Conservation (phyloP, 495 filamentous ascomycete genomes). For the Xeromyces bisporus region DNA sequence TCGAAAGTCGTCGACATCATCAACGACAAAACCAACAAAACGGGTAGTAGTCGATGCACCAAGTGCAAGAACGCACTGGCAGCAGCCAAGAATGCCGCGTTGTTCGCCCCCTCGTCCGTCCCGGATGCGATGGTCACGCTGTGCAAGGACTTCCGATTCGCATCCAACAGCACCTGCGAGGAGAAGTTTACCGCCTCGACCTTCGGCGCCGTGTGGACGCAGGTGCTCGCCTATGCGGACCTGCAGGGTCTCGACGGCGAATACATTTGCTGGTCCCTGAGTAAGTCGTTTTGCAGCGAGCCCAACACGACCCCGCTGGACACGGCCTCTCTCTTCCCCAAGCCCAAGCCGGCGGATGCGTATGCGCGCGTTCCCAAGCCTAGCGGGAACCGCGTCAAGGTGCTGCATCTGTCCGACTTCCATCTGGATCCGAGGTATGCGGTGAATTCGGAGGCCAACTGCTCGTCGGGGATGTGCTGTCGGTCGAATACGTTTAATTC, state of each 20-base stretch:
- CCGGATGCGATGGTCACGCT: constrained; percentile 34
- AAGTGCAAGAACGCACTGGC: constrained; percentile 35
- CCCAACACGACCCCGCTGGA: constrained; percentile 28
- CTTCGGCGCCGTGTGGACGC: constrained; percentile 40
- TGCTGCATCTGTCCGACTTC: constrained; percentile 43
- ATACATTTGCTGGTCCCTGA: constrained; percentile 39
- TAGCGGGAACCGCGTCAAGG: constrained; percentile 38
- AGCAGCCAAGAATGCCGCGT: constrained; percentile 32
- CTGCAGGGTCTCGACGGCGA: constrained; percentile 37
- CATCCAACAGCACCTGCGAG: constrained; percentile 27
- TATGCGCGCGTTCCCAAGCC: constrained; percentile 22
- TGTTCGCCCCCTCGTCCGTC: constrained; percentile 28
- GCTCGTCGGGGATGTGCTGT: constrained; percentile 36
- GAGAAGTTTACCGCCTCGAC: constrained; percentile 25
- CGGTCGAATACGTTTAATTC: constrained; percentile 27
- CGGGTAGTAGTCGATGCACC: constrained; percentile 28
- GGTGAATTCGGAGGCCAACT: constrained; percentile 39
- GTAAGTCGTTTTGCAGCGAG: constrained; percentile 27
- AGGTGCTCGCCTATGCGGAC: constrained; percentile 37
- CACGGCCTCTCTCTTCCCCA: constrained; percentile 31
- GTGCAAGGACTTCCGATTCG: constrained; percentile 28
- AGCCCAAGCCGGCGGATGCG: constrained; percentile 36
- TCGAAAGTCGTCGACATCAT: constrained; percentile 31
- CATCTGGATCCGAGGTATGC: constrained; percentile 42
- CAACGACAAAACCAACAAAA: constrained; percentile 14